Base-by-base conservation (phyloP, 345 rosid genomes). In the Noccaea caerulescens region DNA sequence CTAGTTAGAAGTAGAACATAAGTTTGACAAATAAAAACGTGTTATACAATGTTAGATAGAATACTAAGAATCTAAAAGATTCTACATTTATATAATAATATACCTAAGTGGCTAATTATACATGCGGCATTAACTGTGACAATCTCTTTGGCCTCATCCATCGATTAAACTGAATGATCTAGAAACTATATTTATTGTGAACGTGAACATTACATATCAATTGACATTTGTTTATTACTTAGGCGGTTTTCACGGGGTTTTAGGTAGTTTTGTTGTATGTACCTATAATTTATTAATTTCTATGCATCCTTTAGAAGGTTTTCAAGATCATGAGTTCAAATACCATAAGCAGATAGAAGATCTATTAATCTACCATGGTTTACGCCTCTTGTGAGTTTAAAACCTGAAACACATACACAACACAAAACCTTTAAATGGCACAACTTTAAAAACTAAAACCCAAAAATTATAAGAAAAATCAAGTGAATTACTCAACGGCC, bases 401-500 rank as follows among this genome's bases (percentile, higher is more conserved):
- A 56, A 36, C 6, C 4, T 4, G 8, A 57, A 27, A 27, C 30
- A 27, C 30, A 27, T 27, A 27, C 63, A 38, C 63, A 38, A 20
- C 63, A 38, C n/a, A 42, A 60, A 60, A 42, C 18, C 37, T 41
- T 36, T n/a, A 42, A 13, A 42, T 42, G 20, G 18, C 34, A 60
- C 12, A 34, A 39, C 63, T 9, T 20, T 27, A 27, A 38, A 58
- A 39, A 23, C 47, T 11, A 20, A 39, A 58, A 39, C 23, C 23
- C 30, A 27, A 27, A 27, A 34, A 56, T 9, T 6, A 30, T 5
- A 18, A 49, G 20, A 49, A 0, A 37, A 64, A 36, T 23, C 10
- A 27, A 27, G 30, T 27, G 30, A 59, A 51, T 33, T 43, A 44
- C 10, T 52, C 68, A 67, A 34, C 27, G 38, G 57, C 69, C 73